Conservation (phyloP, 2,329 filamentous ascomycete species). For the Cryphonectria carpinicola region DNA sequence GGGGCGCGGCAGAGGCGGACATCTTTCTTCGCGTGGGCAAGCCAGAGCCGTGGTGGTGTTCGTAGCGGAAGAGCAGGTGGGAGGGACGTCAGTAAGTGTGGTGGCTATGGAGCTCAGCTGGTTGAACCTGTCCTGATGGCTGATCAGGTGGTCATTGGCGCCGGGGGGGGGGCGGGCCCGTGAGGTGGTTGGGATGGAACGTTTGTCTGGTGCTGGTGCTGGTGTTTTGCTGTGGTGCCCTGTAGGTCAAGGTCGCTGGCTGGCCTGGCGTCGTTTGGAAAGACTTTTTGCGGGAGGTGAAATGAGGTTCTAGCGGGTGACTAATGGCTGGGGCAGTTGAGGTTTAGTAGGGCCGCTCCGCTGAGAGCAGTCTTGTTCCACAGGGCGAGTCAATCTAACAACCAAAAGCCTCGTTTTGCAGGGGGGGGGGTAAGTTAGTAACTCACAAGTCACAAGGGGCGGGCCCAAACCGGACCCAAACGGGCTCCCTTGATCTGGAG, state of each 20-base stretch:
- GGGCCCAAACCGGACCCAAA: neutral
- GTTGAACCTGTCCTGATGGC: constrained; percentile 16
- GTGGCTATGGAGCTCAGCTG: constrained; percentile 10
- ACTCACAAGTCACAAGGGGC: neutral
- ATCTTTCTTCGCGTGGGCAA: constrained; percentile 15
- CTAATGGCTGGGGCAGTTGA: constrained; percentile 19
- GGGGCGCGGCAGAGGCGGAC: constrained; percentile 25
- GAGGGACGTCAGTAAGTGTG: neutral
- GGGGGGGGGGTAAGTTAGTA: neutral
- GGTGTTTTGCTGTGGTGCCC: constrained; percentile 9
- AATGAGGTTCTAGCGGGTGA: constrained; percentile 20
- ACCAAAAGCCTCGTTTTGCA: neutral
- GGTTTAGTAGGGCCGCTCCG: constrained; percentile 9
- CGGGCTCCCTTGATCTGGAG: neutral
- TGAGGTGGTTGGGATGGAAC: constrained; percentile 16
- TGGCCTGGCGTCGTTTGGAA: constrained; percentile 4
- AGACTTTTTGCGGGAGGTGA: constrained; percentile 18
- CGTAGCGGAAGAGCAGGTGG: neutral
- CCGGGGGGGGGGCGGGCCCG: constrained; percentile 17
- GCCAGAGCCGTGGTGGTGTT: constrained; percentile 6
- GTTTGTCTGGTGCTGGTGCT: constrained; percentile 16
- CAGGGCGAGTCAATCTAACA: constrained; percentile 6
- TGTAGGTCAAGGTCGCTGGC: neutral
- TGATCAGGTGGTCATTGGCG: constrained; percentile 23
- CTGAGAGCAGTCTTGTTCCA: neutral